Conservation (phyloP, 257 asterid genomes). For the Fraxinus americana region DNA sequence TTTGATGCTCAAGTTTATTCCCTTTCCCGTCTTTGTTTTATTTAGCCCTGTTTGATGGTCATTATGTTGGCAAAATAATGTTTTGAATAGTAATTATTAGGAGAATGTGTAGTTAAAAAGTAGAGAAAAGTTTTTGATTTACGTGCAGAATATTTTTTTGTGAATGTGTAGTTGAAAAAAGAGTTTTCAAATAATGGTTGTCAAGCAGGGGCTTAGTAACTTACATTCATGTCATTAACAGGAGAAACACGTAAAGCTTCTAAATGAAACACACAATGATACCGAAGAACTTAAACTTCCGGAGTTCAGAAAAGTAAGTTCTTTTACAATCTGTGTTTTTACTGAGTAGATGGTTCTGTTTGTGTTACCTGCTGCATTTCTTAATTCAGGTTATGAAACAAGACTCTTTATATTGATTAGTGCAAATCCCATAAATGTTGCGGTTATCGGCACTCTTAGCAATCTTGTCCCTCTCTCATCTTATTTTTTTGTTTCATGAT, state of each 20-base stretch:
- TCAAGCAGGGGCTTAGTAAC: neutral
- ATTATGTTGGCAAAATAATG: too few relatives aligned
- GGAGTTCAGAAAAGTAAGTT: conserved; percentile 60
- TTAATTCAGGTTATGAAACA: neutral
- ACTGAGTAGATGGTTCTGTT: neutral
- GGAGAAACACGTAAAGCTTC: conserved; percentile 67
- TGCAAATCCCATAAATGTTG: neutral
- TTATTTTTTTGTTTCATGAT: conserved; percentile 6
- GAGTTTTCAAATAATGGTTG: too few relatives aligned
- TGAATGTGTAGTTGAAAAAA: too few relatives aligned
- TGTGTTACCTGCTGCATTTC: neutral
- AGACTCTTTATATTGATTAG: neutral
- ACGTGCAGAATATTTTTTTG: too few relatives aligned
- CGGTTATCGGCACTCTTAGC: neutral
- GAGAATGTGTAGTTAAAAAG: too few relatives aligned
- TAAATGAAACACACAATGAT: conserved; percentile 42
- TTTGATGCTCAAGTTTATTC: conserved; percentile 20
- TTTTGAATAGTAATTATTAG: too few relatives aligned
- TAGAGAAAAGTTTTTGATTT: too few relatives aligned
- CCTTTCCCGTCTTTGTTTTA: conserved; percentile 20
- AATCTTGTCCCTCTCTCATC: neutral
- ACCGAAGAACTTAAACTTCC: conserved; percentile 57
- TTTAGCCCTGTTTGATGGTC: neutral
- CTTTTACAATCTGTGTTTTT: conserved; percentile 12
- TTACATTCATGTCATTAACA: conserved; percentile 36